Conservation (phyloP, 2,329 filamentous ascomycete species). For the Capronia coronata region DNA sequence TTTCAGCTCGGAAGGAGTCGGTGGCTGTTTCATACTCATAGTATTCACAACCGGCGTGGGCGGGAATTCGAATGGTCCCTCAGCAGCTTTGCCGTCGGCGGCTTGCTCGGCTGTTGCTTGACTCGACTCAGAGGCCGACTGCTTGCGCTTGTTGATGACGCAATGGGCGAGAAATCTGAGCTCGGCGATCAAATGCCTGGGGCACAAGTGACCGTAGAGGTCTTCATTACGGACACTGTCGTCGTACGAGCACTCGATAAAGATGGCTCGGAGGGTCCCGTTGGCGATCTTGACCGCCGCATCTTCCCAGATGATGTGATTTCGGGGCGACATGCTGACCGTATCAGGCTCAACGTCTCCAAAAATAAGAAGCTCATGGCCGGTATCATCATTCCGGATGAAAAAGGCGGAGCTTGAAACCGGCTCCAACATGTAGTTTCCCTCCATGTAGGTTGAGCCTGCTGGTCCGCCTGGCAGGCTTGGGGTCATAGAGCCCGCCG, state of each 20-base stretch:
- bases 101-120: background rate
- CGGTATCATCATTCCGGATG: conserved; percentile 65
- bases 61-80: background rate
- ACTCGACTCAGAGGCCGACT: conserved; percentile 21
- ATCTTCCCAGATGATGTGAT: conserved; percentile 75
- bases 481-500: conserved; percentile 20
- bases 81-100: background rate
- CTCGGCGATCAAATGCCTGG: conserved; percentile 74
- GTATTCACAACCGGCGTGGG: conserved; percentile 4
- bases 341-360: conserved; percentile 93
- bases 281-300: conserved; percentile 76
- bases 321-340: conserved; percentile 73
- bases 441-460: conserved; percentile 16
- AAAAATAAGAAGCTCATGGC: conserved; percentile 80
- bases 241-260: conserved; percentile 94
- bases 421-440: conserved; percentile 38
- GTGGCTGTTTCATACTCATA: conserved; percentile 22
- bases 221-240: conserved; percentile 69
- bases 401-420: conserved; percentile 87
- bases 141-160: conserved; percentile 48
- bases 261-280: conserved; percentile 69
- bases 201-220: conserved; percentile 84
- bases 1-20: conserved; percentile 20
- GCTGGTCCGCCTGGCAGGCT: conserved; percentile 28
- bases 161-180: conserved; percentile 63